phyloP scores from a whole-genome alignment of 169 alveolate species.

The Perkinsus chesapeaki region DNA sequence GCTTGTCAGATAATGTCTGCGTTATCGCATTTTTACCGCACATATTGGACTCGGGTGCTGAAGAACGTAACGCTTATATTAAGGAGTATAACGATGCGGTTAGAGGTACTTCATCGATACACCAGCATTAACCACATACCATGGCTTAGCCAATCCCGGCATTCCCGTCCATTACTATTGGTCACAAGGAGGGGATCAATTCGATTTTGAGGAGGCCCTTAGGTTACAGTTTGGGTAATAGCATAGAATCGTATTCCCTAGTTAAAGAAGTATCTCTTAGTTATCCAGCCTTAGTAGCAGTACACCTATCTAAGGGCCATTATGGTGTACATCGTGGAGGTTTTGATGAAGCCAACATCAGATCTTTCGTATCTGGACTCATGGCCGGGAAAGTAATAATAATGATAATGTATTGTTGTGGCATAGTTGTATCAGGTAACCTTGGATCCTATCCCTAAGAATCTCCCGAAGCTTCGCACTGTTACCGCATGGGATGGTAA shows the following conservation, averaged over 20 bases:
- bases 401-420: neutral
- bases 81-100: neutral
- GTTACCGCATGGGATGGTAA: conserved; percentile 18
- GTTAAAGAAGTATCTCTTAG: neutral
- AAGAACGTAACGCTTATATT: conserved; percentile 47
- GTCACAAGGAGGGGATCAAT: conserved; percentile 77
- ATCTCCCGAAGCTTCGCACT: neutral
- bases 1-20: conserved; percentile 44
- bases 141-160: conserved; percentile 54
- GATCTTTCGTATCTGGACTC: conserved; percentile 6
- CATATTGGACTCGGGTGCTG: conserved; percentile 64
- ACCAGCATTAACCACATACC: conserved; percentile 42
- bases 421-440: neutral
- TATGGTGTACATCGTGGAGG: conserved; percentile 11
- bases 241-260: conserved; percentile 54
- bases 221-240: conserved; percentile 62
- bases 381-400: neutral
- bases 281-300: conserved; percentile 16
- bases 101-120: conserved; percentile 20
- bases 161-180: conserved; percentile 68
- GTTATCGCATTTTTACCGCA: conserved; percentile 77
- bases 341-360: neutral
- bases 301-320: neutral
- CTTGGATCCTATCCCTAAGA: neutral
- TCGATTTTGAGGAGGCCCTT: conserved; percentile 63